These are phyloP conservation scores for Amanita polypyramis DNA, from an alignment of 768 basidiomycete species.

Conservation along the genomic window DNA sequence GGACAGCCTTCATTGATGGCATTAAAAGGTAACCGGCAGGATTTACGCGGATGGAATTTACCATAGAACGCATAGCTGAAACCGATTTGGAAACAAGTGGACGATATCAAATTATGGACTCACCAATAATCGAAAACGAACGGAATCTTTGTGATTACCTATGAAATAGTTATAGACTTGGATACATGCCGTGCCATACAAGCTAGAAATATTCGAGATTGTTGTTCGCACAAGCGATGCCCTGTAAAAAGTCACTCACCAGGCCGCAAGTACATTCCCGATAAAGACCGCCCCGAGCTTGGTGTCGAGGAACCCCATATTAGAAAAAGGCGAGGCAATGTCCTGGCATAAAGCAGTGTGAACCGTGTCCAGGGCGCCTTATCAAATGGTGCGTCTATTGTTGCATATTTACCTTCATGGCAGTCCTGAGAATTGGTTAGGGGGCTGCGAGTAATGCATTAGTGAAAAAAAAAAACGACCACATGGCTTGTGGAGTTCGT, in stretches of 20 bases:
- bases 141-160: slow-evolving; percentile 18
- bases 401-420: too few relatives aligned
- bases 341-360: background rate
- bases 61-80: background rate
- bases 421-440: too few relatives aligned
- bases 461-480: background rate
- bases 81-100: background rate
- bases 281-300: slow-evolving; percentile 37
- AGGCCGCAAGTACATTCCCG: slow-evolving; percentile 28
- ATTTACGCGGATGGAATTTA: background rate
- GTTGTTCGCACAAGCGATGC: background rate
- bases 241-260: slow-evolving; percentile 18
- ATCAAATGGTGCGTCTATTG: too few relatives aligned
- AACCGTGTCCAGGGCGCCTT: background rate
- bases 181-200: slow-evolving; percentile 31
- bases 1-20: slow-evolving; percentile 18
- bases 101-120: slow-evolving; percentile 4
- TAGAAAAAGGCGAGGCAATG: background rate
- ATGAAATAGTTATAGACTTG: slow-evolving; percentile 31
- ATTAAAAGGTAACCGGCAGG: background rate
- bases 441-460: too few relatives aligned
- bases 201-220: slow-evolving; percentile 14
- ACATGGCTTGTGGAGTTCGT: background rate
- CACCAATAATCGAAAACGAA: slow-evolving; percentile 21
- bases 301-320: slow-evolving; percentile 17